These are phyloP conservation scores for Diutina neorugosa DNA, from an alignment of 1,139 yeast genomes.

Conservation along the genomic window DNA sequence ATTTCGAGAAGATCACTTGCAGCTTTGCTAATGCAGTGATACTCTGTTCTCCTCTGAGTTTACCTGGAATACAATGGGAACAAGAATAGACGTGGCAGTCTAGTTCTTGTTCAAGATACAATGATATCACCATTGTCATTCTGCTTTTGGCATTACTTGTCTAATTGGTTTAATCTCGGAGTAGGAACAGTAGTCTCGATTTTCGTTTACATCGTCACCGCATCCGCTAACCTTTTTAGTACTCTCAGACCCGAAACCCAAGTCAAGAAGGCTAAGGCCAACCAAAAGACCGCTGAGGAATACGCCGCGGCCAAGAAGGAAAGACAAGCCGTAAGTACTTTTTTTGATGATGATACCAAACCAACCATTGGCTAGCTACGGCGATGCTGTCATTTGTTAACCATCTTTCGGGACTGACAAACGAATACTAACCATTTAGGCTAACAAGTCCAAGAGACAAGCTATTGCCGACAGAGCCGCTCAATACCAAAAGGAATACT, in stretches of 20 bases:
- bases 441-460: slow-evolving; percentile 85
- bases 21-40: slow-evolving; percentile 36
- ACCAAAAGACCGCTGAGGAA: slow-evolving; percentile 76
- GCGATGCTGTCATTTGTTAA: slow-evolving; percentile 93
- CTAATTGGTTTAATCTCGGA: background rate
- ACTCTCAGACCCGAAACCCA: slow-evolving; percentile 81
- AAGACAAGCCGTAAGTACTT: slow-evolving; percentile 77
- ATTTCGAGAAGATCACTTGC: slow-evolving; percentile 35
- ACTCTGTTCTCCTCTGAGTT: slow-evolving; percentile 39
- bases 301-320: slow-evolving; percentile 81
- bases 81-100: slow-evolving; percentile 12
- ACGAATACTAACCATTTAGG: slow-evolving; percentile 39
- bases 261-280: slow-evolving; percentile 88
- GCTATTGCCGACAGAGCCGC: slow-evolving; percentile 96
- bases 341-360: slow-evolving; percentile 52
- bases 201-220: slow-evolving; percentile 6
- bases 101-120: background rate
- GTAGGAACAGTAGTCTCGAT: background rate
- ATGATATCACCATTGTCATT: background rate
- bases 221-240: slow-evolving; percentile 28
- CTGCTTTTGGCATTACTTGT: background rate
- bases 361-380: slow-evolving; percentile 64
- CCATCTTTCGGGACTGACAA: slow-evolving; percentile 99
- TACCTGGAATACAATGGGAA: slow-evolving; percentile 14
- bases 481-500: slow-evolving; percentile 95